Evolutionary conservation across 2,329 filamentous ascomycete genomes (phyloP).

Genomic region (Alternaria ethzedia): DNA sequence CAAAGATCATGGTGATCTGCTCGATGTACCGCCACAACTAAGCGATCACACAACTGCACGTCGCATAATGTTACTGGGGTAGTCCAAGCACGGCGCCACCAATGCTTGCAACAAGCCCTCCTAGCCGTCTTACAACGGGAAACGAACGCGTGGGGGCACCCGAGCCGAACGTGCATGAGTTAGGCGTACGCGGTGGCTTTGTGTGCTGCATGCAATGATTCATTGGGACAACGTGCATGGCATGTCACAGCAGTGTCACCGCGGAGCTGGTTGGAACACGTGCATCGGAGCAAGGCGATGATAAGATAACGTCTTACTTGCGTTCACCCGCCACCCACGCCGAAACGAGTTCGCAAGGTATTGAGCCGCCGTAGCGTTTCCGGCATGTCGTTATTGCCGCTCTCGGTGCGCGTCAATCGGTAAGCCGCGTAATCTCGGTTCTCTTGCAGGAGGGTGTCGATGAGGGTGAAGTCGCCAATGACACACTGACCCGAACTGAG

Average conservation of each 20-base stretch:
- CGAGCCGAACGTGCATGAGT: slow-evolving; percentile 3
- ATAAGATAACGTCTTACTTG: slow-evolving; percentile 6
- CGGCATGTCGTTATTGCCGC: slow-evolving; percentile 37
- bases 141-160: slow-evolving; percentile 14
- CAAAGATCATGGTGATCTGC: not conserved
- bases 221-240: slow-evolving; percentile 6
- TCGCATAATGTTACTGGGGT: not conserved
- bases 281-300: slow-evolving; percentile 7
- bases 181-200: not conserved
- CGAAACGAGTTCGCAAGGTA: slow-evolving; percentile 42
- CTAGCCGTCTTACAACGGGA: not conserved
- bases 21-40: not conserved
- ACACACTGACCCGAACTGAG: slow-evolving; percentile 57
- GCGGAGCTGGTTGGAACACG: slow-evolving; percentile 7
- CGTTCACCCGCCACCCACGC: slow-evolving; percentile 41
- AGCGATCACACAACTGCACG: not conserved
- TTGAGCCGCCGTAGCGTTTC: slow-evolving; percentile 43
- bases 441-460: slow-evolving; percentile 52
- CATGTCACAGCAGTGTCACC: slow-evolving; percentile 3
- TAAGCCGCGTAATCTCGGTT: slow-evolving; percentile 47
- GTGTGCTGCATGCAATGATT: slow-evolving; percentile 5
- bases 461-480: slow-evolving; percentile 52
- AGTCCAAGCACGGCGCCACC: not conserved
- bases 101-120: not conserved
- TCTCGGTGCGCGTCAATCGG: slow-evolving; percentile 36